Conservation (phyloP, 2,329 filamentous ascomycete genomes). For the Aspergillus carbonarius region DNA sequence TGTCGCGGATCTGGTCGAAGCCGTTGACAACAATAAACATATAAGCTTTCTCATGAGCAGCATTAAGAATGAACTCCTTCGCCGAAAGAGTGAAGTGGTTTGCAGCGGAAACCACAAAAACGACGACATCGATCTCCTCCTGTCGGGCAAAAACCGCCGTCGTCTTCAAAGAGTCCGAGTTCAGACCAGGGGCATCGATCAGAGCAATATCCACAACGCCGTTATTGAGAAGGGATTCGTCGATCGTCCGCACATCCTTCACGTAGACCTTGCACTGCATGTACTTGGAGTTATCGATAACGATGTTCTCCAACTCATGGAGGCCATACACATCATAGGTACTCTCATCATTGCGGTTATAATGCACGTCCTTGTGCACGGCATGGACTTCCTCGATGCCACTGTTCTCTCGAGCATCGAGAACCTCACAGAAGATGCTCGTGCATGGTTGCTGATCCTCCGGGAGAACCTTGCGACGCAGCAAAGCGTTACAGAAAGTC, state of each 20-base stretch:
- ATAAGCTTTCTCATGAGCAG: slow-evolving; percentile 94
- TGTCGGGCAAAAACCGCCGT: slow-evolving; percentile 96
- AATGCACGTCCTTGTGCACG: slow-evolving; percentile 75
- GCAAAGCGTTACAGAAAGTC: slow-evolving; percentile 95
- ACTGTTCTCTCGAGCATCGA: slow-evolving; percentile 87
- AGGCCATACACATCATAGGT: slow-evolving; percentile 87
- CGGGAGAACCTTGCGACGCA: slow-evolving; percentile 87
- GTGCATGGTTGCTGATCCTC: slow-evolving; percentile 98
- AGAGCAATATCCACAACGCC: slow-evolving; percentile 96
- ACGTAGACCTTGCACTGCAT: slow-evolving; percentile 97
- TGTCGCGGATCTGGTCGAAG: slow-evolving; percentile 90
- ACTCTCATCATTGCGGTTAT: slow-evolving; percentile 87
- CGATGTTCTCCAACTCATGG: slow-evolving; percentile 79
- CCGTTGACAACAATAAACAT: slow-evolving; percentile 99
- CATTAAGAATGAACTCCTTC: slow-evolving; percentile 96
- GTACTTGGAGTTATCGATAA: slow-evolving; percentile 83
- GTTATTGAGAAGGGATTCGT: slow-evolving; percentile 93
- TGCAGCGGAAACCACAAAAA: slow-evolving; percentile 95
- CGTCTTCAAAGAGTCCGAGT: slow-evolving; percentile 94
- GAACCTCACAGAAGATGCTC: slow-evolving; percentile 95
- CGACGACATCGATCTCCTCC: slow-evolving; percentile 97
- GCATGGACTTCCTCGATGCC: slow-evolving; percentile 94
- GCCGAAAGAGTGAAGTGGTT: slow-evolving; percentile 98
- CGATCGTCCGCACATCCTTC: slow-evolving; percentile 81
- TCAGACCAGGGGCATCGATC: slow-evolving; percentile 93